These are phyloP conservation scores for Penicillium psychrosexuale DNA, from an alignment of 2,329 filamentous ascomycete genomes.

Conservation along the genomic window DNA sequence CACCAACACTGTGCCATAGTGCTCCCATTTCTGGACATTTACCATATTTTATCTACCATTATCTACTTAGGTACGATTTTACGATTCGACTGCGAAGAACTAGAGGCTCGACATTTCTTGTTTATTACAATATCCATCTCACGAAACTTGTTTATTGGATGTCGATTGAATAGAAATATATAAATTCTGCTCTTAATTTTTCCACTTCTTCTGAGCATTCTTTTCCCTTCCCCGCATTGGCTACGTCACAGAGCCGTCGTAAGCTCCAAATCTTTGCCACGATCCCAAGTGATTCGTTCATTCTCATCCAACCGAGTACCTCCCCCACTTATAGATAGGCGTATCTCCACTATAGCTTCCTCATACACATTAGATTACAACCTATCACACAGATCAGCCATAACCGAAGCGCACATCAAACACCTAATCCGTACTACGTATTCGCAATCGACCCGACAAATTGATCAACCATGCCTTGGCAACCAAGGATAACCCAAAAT, in stretches of 20 bases:
- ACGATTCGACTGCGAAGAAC: constrained; percentile 2
- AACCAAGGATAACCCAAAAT: not conserved
- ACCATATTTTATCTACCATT: not conserved
- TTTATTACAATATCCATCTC: not conserved
- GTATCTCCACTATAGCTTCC: not conserved
- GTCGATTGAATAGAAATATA: not conserved
- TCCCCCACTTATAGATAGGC: too few species aligned
- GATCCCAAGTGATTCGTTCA: too few species aligned
- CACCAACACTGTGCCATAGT: not conserved
- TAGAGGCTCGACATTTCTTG: not conserved
- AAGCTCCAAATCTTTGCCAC: not conserved
- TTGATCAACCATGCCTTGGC: not conserved
- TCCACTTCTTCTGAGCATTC: too few species aligned
- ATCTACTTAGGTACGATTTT: not conserved
- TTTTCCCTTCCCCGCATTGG: not conserved
- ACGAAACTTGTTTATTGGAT: not conserved
- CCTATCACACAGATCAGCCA: not conserved
- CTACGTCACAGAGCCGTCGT: not conserved
- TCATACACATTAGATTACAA: too few species aligned
- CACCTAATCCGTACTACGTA: not conserved
- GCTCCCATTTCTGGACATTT: not conserved
- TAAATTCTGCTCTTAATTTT: not conserved
- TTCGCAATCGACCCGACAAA: not conserved
- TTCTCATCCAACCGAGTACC: too few species aligned
- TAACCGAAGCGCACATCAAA: too few species aligned